A percentile compares a stretch with the other conserved stretches of the same genome.
Conservation (phyloP, 2,329 filamentous ascomycete genomes). For the Colletotrichum nymphaeae region DNA sequence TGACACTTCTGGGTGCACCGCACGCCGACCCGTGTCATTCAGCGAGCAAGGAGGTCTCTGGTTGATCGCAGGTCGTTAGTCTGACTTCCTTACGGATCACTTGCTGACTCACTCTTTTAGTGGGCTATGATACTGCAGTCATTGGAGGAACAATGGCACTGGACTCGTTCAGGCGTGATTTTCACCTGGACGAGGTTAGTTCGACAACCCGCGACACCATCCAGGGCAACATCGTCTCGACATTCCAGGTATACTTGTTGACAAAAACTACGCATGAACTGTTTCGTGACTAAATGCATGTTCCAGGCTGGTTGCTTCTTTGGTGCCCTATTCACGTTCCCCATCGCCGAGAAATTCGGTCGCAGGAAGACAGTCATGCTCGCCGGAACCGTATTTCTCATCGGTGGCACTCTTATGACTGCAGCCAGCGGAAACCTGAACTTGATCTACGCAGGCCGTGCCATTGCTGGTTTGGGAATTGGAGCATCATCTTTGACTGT, state of each 20-base stretch:
- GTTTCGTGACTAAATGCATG: conserved; percentile 38
- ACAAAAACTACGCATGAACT: too few relatives aligned
- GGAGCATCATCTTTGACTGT: conserved; percentile 61
- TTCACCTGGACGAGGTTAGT: conserved; percentile 43
- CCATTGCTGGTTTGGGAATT: conserved; percentile 63
- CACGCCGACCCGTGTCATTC: background rate
- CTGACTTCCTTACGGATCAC: background rate
- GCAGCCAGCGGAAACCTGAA: conserved; percentile 46
- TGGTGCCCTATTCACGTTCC: conserved; percentile 53
- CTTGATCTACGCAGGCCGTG: conserved; percentile 60
- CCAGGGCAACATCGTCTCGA: conserved; percentile 45
- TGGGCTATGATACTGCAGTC: conserved; percentile 52
- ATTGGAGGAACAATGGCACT: conserved; percentile 53
- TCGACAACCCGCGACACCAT: conserved; percentile 44
- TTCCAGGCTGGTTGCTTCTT: conserved; percentile 55
- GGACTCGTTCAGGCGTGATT: conserved; percentile 50
- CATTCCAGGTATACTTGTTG: conserved; percentile 21
- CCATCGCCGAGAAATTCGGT: conserved; percentile 59
- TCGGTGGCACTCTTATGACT: conserved; percentile 49
- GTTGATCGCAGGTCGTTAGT: background rate
- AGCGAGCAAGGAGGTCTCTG: background rate
- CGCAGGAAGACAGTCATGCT: conserved; percentile 58
- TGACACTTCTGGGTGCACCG: background rate
- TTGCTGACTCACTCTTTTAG: conserved; percentile 32
- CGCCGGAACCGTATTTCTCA: conserved; percentile 54